Evolutionary conservation across 1,284 basidiomycete genomes (phyloP), one percentile per base, ranked within the genome.

Genomic region (Polyporus tsugae): DNA sequence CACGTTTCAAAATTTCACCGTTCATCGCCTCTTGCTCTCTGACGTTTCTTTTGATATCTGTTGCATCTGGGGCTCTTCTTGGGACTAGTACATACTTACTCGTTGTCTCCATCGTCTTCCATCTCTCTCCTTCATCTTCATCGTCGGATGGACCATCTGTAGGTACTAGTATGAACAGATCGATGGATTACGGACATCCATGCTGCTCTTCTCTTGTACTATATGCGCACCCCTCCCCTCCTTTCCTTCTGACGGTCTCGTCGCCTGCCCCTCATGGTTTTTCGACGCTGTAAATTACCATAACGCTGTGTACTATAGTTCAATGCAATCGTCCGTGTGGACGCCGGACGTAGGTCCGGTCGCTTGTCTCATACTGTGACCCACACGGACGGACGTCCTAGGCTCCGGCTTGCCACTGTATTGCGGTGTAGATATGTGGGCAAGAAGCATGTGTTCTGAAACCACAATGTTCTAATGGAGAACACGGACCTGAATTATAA

Each of bases 1-100:
- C 55, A n/a, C 55, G 55, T 58, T 58, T 46, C 44, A 46, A n/a
- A 35, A 19, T 58, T 58, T 60, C 58, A 39, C 38, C 22, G 42
- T 42, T 13, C 58, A 19, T 49, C 11, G 25, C 46, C 25, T 25
- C 36, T 38, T 38, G 36, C 22, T 3, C 11, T 41, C 38, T 29
- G 38, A 25, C 22, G 15, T 39, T 38, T 39, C 55, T n/a, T 17
- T 38, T 29, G 22, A 29, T 41, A 58, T 58, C 7, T 58, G 5
- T 58, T 22, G 22, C 46, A 49, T 49, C 25, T 38, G 55, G 55
- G 55, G 52, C 10, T 59, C 38, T 58, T 58, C 38, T 42, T 41
- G 17, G 38, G 38, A 60, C 57, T 58, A 36, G 33, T 39, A 22
- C 57, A 17, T 57, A 15, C 19, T 41, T 39, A 10, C 57, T 59